Percentiles rank a stretch among this genome's conserved stretches.
Conservation (phyloP, 805 yeast species). For the Kuraishia hungarica region DNA sequence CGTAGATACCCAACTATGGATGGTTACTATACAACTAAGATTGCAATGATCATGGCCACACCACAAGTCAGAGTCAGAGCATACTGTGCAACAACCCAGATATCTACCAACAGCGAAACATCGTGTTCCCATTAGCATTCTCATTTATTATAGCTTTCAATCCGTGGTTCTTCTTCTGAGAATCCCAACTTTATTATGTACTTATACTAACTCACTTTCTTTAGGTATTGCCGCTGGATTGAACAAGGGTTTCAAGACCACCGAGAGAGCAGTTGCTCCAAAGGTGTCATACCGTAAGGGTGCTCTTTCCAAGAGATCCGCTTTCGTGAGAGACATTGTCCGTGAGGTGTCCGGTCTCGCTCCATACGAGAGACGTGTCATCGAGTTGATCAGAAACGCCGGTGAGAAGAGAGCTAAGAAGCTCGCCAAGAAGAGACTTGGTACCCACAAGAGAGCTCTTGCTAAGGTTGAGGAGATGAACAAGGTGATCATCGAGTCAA, state of each 20-base stretch:
- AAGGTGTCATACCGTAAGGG: conserved; percentile 96
- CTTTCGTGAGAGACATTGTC: conserved; percentile 90
- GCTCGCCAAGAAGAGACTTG: conserved; percentile 99
- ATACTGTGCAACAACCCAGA: too few relatives aligned
- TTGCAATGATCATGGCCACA: too few relatives aligned
- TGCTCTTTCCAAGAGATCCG: conserved; percentile 89
- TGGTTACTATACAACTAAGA: too few relatives aligned
- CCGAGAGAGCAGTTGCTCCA: conserved; percentile 75
- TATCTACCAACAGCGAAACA: too few relatives aligned
- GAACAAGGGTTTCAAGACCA: conserved; percentile 99
- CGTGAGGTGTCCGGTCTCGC: conserved; percentile 98
- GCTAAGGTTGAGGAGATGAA: conserved; percentile 99
- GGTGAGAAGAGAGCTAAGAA: conserved; percentile 99
- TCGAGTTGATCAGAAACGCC: conserved; percentile 98
- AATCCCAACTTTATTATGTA: not conserved
- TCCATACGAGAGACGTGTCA: conserved; percentile 99
- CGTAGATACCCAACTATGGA: too few relatives aligned
- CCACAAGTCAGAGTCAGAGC: too few relatives aligned
- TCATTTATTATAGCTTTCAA: too few relatives aligned
- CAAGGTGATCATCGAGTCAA: conserved; percentile 91
- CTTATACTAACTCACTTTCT: conserved; percentile 21
- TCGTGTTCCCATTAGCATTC: too few relatives aligned
- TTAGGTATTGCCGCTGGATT: conserved; percentile 93
- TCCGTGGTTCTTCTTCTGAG: too few relatives aligned
- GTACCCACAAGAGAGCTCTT: conserved; percentile 99